Percentiles rank a stretch among this genome's conserved stretches.
These are phyloP conservation scores for Trametes polyzona DNA, from an alignment of 1,284 basidiomycete genomes.

Conservation along the genomic window DNA sequence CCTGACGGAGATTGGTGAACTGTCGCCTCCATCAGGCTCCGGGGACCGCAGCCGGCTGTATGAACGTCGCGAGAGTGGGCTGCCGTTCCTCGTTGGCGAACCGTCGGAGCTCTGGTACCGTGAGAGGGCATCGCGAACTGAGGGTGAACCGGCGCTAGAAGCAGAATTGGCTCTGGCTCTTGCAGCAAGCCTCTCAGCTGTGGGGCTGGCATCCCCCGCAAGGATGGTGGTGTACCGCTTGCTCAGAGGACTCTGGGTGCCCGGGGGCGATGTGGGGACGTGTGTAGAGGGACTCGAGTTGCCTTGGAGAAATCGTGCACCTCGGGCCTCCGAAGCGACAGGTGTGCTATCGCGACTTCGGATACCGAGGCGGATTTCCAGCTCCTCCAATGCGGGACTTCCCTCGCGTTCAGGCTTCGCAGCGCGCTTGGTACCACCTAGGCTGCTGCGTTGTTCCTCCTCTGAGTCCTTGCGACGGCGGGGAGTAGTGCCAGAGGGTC, in stretches of 20 bases:
- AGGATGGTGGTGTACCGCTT: slow-evolving; percentile 22
- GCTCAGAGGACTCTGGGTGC: slow-evolving; percentile 15
- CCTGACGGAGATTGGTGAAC: slow-evolving; percentile 17
- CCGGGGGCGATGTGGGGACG: slow-evolving; percentile 15
- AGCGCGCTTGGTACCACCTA: slow-evolving; percentile 41
- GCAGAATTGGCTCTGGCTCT: slow-evolving; percentile 27
- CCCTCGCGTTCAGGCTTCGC: slow-evolving; percentile 52
- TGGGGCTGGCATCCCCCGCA: slow-evolving; percentile 26
- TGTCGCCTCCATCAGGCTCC: slow-evolving; percentile 24
- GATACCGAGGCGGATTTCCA: slow-evolving; percentile 54
- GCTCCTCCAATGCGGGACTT: slow-evolving; percentile 64
- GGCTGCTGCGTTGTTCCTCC: slow-evolving; percentile 40
- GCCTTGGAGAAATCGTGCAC: slow-evolving; percentile 30
- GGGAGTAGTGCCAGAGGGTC: slow-evolving; percentile 40
- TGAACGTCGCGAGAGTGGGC: slow-evolving; percentile 32
- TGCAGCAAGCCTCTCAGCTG: slow-evolving; percentile 24
- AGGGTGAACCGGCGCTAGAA: slow-evolving; percentile 20
- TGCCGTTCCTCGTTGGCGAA: slow-evolving; percentile 23
- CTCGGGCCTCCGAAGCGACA: slow-evolving; percentile 22
- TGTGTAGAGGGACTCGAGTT: slow-evolving; percentile 11
- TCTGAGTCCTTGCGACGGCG: slow-evolving; percentile 30
- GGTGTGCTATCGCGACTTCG: slow-evolving; percentile 35
- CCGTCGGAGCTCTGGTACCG: slow-evolving; percentile 22
- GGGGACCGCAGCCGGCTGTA: slow-evolving; percentile 38
- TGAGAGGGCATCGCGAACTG: slow-evolving; percentile 15